phyloP scores from a whole-genome alignment of 108 stramenopile genomes.

The Cyclotella kingstonii region DNA sequence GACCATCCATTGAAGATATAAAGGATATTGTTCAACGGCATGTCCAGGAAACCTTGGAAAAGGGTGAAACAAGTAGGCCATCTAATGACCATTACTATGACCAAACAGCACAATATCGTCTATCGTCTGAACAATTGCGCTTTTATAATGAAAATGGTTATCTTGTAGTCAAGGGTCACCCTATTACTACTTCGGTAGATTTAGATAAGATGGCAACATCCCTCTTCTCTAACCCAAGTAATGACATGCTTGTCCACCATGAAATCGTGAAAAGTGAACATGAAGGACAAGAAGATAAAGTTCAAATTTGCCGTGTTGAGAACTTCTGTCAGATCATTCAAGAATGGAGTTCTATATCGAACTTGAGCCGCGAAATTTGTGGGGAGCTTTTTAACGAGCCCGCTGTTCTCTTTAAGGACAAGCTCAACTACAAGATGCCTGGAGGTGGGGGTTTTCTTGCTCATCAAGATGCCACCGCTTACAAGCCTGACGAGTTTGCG shows the following conservation, averaged over 20 bases:
- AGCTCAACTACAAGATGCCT: slow-evolving; percentile 7
- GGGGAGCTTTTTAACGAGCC: slow-evolving; percentile 2
- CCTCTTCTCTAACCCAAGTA: slow-evolving; percentile 1
- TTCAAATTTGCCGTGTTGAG: slow-evolving; percentile 8
- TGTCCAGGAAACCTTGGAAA: slow-evolving; percentile 1
- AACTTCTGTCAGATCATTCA: not conserved
- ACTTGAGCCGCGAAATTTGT: not conserved
- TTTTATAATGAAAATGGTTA: slow-evolving; percentile 2
- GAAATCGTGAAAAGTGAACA: not conserved
- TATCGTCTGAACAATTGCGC: slow-evolving; percentile 1
- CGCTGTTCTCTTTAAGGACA: slow-evolving; percentile 2
- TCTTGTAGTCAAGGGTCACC: slow-evolving; percentile 3
- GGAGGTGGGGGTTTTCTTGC: slow-evolving; percentile 5
- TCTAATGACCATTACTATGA: not conserved
- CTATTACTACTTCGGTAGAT: not conserved
- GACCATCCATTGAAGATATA: slow-evolving; percentile 4
- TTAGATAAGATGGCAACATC: slow-evolving; percentile 2
- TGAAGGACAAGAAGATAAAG: not conserved
- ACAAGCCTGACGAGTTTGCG: slow-evolving; percentile 7
- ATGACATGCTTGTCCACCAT: slow-evolving; percentile 7
- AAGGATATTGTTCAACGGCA: not conserved
- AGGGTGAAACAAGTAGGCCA: not conserved
- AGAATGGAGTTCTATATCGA: not conserved
- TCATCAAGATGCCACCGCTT: slow-evolving; percentile 6
- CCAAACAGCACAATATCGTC: not conserved